phyloP scores from a whole-genome alignment of 495 filamentous ascomycete species.

The Hapsidospora chrysogenum region DNA sequence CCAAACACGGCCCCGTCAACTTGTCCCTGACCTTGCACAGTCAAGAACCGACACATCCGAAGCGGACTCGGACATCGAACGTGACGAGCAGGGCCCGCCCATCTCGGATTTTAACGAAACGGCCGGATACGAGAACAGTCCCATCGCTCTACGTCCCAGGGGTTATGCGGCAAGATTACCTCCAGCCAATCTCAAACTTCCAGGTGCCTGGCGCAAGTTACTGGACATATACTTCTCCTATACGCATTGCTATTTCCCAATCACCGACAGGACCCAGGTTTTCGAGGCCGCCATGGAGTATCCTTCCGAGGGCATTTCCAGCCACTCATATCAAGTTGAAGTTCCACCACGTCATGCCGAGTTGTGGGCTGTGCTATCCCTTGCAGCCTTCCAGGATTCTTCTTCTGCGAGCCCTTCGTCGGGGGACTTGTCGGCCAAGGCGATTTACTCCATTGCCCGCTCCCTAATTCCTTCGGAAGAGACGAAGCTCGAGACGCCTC shows the following conservation, averaged over 20 bases:
- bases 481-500: conserved; percentile 37
- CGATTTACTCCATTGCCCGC: conserved; percentile 42
- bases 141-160: too few species aligned
- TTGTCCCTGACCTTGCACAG: too few species aligned
- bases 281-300: conserved; percentile 25
- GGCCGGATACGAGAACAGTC: too few species aligned
- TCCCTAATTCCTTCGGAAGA: conserved; percentile 40
- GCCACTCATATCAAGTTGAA: too few species aligned
- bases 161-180: too few species aligned
- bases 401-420: background rate
- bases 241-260: conserved; percentile 58
- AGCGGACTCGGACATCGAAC: conserved; percentile 18
- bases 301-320: too few species aligned
- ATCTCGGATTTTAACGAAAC: too few species aligned
- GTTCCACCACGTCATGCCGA: conserved; percentile 36
- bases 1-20: conserved; percentile 6
- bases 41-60: background rate
- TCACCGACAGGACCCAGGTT: conserved; percentile 52
- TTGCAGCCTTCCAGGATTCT: conserved; percentile 30
- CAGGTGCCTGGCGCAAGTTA: conserved; percentile 43
- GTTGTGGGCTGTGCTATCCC: conserved; percentile 45
- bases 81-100: too few species aligned
- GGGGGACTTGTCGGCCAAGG: conserved; percentile 9
- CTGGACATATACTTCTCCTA: conserved; percentile 58
- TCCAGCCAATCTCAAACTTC: conserved; percentile 36